A percentile compares a stretch with the other conserved stretches of the same genome.
Conservation (phyloP, 176 grass and related monocot genomes). For the Hyparrhenia diplandra region DNA sequence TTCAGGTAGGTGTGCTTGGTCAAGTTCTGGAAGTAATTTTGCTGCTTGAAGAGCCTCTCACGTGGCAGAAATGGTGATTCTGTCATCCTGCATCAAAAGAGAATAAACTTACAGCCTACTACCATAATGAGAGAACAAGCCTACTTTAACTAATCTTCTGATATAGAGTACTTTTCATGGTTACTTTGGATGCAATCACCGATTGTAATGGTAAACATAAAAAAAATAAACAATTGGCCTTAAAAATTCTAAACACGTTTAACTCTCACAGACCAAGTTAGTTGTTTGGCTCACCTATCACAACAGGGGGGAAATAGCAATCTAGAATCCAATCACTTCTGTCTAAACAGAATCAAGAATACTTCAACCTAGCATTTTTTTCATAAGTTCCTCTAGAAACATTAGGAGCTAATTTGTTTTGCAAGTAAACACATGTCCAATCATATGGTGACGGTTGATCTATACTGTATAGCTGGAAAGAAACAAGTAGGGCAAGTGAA, state of each 20-base stretch:
- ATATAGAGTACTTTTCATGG: neutral
- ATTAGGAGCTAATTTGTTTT: neutral
- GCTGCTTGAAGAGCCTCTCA: conserved; percentile 55
- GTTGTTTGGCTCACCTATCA: neutral
- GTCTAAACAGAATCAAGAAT: neutral
- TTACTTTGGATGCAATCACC: neutral
- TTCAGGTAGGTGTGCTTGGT: conserved; percentile 61
- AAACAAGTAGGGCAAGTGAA: neutral
- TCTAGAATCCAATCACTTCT: neutral
- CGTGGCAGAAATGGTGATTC: conserved; percentile 53
- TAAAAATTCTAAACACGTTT: neutral
- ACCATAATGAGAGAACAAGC: neutral
- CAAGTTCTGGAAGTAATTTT: conserved; percentile 45
- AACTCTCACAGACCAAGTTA: neutral
- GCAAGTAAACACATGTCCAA: neutral
- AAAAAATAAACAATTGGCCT: neutral
- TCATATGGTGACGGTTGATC: neutral
- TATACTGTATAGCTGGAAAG: neutral
- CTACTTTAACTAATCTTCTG: neutral
- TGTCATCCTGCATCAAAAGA: conserved; percentile 45
- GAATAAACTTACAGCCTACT: neutral
- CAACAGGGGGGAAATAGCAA: neutral
- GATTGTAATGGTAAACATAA: neutral
- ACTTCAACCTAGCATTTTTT: neutral
- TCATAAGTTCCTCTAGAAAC: neutral